Conservation (phyloP, 805 yeast genomes). For the Cyberlindnera nakhonratchasimensis region DNA sequence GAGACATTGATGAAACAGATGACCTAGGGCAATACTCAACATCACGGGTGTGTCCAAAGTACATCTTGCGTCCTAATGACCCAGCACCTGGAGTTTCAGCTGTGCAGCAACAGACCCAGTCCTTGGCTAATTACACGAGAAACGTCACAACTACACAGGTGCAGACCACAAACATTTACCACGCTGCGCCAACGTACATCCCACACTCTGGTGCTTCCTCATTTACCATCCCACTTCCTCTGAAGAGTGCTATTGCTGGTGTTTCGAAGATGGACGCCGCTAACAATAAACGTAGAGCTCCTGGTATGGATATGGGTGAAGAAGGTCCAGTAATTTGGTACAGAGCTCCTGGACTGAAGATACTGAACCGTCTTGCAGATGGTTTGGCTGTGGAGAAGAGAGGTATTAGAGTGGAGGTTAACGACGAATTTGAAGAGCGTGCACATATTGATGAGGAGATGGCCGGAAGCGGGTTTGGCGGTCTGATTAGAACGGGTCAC, state of each 20-base stretch:
- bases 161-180: slow-evolving; percentile 20
- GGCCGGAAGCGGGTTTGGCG: slow-evolving; percentile 28
- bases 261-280: slow-evolving; percentile 31
- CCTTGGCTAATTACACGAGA: slow-evolving; percentile 24
- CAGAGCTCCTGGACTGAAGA: slow-evolving; percentile 58
- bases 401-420: slow-evolving; percentile 2
- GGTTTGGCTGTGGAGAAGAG: slow-evolving; percentile 21
- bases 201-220: slow-evolving; percentile 29
- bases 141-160: slow-evolving; percentile 14
- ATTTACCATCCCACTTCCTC: slow-evolving; percentile 32
- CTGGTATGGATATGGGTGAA: slow-evolving; percentile 18
- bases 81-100: slow-evolving; percentile 28
- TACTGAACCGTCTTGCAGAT: slow-evolving; percentile 35
- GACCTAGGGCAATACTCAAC: slow-evolving; percentile 75
- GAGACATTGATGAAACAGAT: slow-evolving; percentile 72
- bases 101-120: slow-evolving; percentile 17
- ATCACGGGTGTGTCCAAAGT: slow-evolving; percentile 43
- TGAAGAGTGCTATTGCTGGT: slow-evolving; percentile 22
- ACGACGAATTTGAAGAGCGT: slow-evolving; percentile 17
- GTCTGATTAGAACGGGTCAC: slow-evolving; percentile 54
- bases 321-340: slow-evolving; percentile 57
- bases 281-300: slow-evolving; percentile 30
- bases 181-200: slow-evolving; percentile 26
- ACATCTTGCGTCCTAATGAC: slow-evolving; percentile 42
- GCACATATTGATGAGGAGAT: slow-evolving; percentile 7